Percentiles rank a stretch among this genome's conserved stretches.
Conservation (phyloP, 148 eudicot genomes). For the Gaultheria prostrata region DNA sequence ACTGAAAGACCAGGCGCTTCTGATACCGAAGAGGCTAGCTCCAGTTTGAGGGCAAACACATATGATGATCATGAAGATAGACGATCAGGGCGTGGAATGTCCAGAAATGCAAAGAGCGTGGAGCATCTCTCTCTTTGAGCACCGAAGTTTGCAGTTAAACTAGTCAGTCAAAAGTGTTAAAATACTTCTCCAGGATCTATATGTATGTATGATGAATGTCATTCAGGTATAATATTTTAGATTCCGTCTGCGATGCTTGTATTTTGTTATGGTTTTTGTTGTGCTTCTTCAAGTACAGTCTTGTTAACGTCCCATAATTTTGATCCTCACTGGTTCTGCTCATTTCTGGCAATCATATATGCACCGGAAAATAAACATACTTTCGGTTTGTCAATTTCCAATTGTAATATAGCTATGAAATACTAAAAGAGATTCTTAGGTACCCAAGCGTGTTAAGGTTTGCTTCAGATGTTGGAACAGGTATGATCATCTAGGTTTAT, state of each 20-base stretch:
- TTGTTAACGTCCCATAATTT: background rate
- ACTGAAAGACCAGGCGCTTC: constrained; percentile 84
- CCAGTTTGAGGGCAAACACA: constrained; percentile 41
- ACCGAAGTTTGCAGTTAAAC: constrained; percentile 2
- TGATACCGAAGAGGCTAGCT: constrained; percentile 78
- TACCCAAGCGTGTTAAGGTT: background rate
- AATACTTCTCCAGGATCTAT: constrained; percentile 1
- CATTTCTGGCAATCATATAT: background rate
- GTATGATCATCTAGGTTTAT: background rate
- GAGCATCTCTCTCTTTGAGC: constrained; percentile 62
- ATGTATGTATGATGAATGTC: background rate
- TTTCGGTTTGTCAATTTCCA: background rate
- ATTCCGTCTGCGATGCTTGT: background rate
- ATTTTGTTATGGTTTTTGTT: background rate
- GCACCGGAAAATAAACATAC: background rate
- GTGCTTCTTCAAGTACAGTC: background rate
- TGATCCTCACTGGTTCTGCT: background rate
- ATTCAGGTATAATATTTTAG: background rate
- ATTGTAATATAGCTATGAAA: background rate
- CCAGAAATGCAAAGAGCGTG: constrained; percentile 46
- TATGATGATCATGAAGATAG: constrained; percentile 49
- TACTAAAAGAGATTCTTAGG: background rate
- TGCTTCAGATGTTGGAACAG: background rate
- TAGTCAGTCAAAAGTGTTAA: background rate
- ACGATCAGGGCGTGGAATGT: constrained; percentile 43